These are phyloP conservation scores for Tetraselmis striata DNA, from an alignment of 139 green algal genomes.

Conservation along the genomic window DNA sequence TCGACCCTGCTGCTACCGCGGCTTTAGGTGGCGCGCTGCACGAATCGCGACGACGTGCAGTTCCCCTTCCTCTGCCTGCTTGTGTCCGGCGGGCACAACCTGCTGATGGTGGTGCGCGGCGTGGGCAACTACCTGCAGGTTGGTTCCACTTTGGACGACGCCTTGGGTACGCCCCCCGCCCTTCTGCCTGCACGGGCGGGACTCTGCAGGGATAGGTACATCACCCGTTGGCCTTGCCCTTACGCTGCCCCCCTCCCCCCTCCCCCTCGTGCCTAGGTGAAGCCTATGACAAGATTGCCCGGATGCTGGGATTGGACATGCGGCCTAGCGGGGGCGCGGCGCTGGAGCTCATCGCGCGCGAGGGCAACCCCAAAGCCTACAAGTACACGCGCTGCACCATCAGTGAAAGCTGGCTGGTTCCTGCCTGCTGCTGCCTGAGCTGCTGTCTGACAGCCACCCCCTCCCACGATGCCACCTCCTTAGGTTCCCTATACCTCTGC, in stretches of 20 bases:
- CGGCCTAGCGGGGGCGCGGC: conserved; percentile 71
- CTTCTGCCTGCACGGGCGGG: neutral
- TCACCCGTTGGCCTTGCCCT: neutral
- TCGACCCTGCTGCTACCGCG: too few relatives aligned
- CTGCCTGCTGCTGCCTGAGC: neutral
- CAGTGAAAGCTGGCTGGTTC: neutral
- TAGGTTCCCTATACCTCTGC: conserved; percentile 61
- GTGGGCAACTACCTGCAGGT: conserved; percentile 86
- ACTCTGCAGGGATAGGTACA: too few relatives aligned
- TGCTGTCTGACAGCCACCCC: too few relatives aligned
- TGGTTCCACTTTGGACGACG: conserved; percentile 88
- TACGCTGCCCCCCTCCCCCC: neutral
- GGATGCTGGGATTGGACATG: conserved; percentile 80
- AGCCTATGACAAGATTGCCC: conserved; percentile 95
- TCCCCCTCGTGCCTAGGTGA: conserved; percentile 44
- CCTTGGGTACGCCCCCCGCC: conserved; percentile 55
- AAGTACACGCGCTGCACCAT: conserved; percentile 8
- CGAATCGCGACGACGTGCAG: conserved; percentile 17
- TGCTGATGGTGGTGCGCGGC: conserved; percentile 80
- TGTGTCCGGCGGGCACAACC: conserved; percentile 90
- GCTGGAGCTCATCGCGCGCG: conserved; percentile 61
- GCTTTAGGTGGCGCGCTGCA: conserved; percentile 26
- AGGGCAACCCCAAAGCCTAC: conserved; percentile 50
- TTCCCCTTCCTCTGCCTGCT: conserved; percentile 94
- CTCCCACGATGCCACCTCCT: too few relatives aligned